Evolutionary conservation across 139 green algal species (phyloP), one percentile per base, ranked within the genome.

Genomic region (Coelastrella sp.): DNA sequence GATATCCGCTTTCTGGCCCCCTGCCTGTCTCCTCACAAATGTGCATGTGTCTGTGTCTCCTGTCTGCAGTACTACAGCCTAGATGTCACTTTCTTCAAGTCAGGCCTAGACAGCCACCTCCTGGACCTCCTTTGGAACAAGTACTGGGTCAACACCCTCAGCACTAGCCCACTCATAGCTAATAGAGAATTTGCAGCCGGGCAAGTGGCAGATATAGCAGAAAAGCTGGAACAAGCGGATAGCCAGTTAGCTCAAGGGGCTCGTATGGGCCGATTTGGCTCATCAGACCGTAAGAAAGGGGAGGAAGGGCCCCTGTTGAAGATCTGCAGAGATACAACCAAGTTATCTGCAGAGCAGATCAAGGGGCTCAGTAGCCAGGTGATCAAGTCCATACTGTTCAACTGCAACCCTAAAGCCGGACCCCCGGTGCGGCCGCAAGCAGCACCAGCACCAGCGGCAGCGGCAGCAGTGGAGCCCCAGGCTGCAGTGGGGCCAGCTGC

Each of bases 51-150:
- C 74, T 83, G 73, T 78, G 73, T 64, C 54, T 66, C 4, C 77
- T 65, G 47, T 32, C 20, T 95, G 86, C 90, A 92, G 93, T 98
- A 98, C 91, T 98, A 98, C 90, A 86, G 86, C 58, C 92, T 98
- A 47, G 96, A 99, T 83, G 92, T 99, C 17, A 95, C 90, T 60
- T 99, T 96, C 92, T 99, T 99, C 96, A 99, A 99, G 93, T 98
- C 95, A 14, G 92, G 82, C 47, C 91, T 98, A 54, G 96, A 99
- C 93, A 91, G 93, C 7, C 93, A 96, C 87, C 92, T 99, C 87
- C 94, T 99, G 74, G 94, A 98, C 91, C 92, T 98, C 85, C 93
- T 99, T 57, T 99, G 97, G 97, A 97, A 97, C 95, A 98, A 98
- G 77, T 99, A 99, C 89, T 99, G 98, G 98, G 96, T 97, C 14